A percentile compares a stretch with the other conserved stretches of the same genome.
Evolutionary conservation across 2,329 filamentous ascomycete species (phyloP).

Genomic region (Trichoderma sp.): DNA sequence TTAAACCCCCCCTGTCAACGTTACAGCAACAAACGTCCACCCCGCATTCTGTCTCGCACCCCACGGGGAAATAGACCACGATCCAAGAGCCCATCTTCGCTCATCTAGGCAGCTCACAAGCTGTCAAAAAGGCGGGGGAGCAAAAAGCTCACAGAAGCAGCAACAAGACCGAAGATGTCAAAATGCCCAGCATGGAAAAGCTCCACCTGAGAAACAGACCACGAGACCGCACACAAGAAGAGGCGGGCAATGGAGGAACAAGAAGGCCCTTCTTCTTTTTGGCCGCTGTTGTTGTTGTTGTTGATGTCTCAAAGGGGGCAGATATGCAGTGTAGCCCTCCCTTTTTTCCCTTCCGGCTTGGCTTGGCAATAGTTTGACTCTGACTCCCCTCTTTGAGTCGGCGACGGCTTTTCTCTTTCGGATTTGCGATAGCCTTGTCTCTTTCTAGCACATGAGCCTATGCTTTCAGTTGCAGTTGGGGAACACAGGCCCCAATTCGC

Average conservation of each 20-base stretch:
- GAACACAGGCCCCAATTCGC: neutral
- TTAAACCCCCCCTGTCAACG: neutral
- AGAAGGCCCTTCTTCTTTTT: slow-evolving; percentile 15
- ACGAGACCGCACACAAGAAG: slow-evolving; percentile 2
- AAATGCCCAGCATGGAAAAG: neutral
- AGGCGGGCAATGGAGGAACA: neutral
- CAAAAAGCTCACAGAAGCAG: slow-evolving; percentile 1
- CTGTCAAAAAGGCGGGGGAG: slow-evolving; percentile 1
- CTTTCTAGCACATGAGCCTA: slow-evolving; percentile 1
- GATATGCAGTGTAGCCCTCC: slow-evolving; percentile 10
- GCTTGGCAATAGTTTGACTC: neutral
- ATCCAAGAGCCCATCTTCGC: neutral
- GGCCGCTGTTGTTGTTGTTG: too few relatives aligned
- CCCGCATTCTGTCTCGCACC: slow-evolving; percentile 23
- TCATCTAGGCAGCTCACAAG: slow-evolving; percentile 23
- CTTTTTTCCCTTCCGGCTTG: neutral
- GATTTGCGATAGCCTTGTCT: slow-evolving; percentile 1
- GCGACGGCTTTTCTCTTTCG: neutral
- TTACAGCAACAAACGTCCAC: neutral
- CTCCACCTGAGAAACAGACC: slow-evolving; percentile 4
- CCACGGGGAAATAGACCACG: slow-evolving; percentile 23
- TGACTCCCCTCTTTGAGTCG: neutral
- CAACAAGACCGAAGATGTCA: slow-evolving; percentile 12
- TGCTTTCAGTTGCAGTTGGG: neutral
- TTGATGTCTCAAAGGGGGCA: neutral